Conservation (phyloP, 306 rosid genomes). For the Malus sieversii region DNA sequence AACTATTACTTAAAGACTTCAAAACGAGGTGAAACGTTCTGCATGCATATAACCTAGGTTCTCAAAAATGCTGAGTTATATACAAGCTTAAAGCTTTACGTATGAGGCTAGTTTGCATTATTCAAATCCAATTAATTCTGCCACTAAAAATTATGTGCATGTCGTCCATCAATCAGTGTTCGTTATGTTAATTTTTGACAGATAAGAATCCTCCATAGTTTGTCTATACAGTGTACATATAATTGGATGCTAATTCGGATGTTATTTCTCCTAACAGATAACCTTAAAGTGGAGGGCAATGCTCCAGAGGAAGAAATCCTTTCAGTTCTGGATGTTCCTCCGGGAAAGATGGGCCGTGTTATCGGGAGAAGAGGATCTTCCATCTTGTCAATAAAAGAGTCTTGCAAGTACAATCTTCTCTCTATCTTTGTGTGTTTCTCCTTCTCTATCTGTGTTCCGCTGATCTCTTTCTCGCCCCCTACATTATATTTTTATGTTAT, state of each 20-base stretch:
- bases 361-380: conserved; percentile 80
- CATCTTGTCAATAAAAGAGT: conserved; percentile 69
- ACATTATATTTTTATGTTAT: conserved; percentile 6
- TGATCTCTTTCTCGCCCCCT: conserved; percentile 1
- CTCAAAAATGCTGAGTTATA: neutral
- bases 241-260: conserved; percentile 8
- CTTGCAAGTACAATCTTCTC: conserved; percentile 60
- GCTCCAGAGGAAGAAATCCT: conserved; percentile 83
- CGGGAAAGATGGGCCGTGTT: conserved; percentile 82
- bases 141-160: neutral
- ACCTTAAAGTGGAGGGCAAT: conserved; percentile 42
- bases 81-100: conserved; percentile 4
- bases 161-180: neutral
- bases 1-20: neutral
- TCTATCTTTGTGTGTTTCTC: neutral
- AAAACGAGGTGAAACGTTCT: conserved; percentile 9
- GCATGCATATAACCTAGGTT: neutral
- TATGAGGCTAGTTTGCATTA: neutral
- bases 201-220: neutral
- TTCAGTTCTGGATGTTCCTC: conserved; percentile 82
- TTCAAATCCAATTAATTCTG: neutral
- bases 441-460: neutral
- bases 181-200: neutral
- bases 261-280: conserved; percentile 33
- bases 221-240: neutral